Evolutionary conservation across 306 rosid genomes (phyloP), one percentile per base, ranked within the genome.

Genomic region (Gynostemma pentaphyllum): DNA sequence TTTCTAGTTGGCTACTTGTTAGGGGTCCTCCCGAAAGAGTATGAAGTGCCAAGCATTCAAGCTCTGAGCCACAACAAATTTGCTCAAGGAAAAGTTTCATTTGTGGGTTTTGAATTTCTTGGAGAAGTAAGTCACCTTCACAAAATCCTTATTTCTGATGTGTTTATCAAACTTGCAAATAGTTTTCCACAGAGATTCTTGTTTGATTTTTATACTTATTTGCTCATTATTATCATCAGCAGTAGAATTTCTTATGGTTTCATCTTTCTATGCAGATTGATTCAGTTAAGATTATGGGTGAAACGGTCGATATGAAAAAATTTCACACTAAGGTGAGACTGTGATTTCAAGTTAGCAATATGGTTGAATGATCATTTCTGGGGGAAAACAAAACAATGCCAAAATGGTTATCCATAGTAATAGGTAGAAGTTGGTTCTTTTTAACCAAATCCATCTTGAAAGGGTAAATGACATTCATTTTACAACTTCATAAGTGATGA

Each of bases 11-110:
- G 96, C 39, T 88, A 92, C 77, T 79, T 86, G 59, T 71, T 88
- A 59, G 96, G 98, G 27, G 79, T 92, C 71, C 95, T 92, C 64
- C 98, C 98, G 3, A 86, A 76, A 78, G 75, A 85, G 42, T 92
- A 86, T 74, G 69, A 85, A 9, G 68, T 88, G 48, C 72, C 95
- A 45, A 88, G 96, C 72, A 70, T 88, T 78, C 96, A 92, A 70
- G 94, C 90, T 66, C 19, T 67, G 22, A 67, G 30, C 13, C 71
- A 22, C 12, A 52, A 67, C 63, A 50, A 57, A 67, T 52, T 70
- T 84, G 75, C 71, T 77, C 80, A 82, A 74, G 84, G 92, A 84
- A 67, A 96, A 86, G 48, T 88, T 1, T 77, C 90, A 2, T 92
- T 88, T 68, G 96, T 92, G 65, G 98, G 87, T 75, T 76, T 84